Base-by-base conservation (phyloP, 225 moss, liverwort and hornwort species). In the Rhytidiadelphus loreus region DNA sequence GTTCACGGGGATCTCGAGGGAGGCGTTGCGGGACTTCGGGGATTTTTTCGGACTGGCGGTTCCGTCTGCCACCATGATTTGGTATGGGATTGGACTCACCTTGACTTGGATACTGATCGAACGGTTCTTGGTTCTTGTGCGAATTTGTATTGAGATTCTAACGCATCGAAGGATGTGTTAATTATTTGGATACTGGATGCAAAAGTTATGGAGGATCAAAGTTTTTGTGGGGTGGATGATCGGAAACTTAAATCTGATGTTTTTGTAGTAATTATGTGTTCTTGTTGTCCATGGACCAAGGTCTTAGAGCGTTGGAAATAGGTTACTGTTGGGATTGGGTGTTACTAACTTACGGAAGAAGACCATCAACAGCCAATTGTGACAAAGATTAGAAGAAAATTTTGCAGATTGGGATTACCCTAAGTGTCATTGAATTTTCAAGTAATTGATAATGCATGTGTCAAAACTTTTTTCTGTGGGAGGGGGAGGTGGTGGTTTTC, bases 61-160 rank as follows among this genome's bases (percentile, higher is more conserved):
- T 50, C 88, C 94, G 25, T 92, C 95, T 12, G 92, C 92, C 26
- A 83, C 88, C 26, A 95, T 95, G 95, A 4, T 90, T 28, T 94
- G 95, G 95, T 95, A 88, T 79, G 87, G 43, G 22, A 43, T 44
- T 22, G 21, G 22, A 41, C 44, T 35, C 60, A 62, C 37, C 62
- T 70, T 48, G 35, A 59, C 46, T 73, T 26, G 72, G 72, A 35
- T 26, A 33, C 46, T 35, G 44, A 8, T 35, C 12, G 23, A 17
- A 35, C 33, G 55, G 8, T 58, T 12, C 3, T 59, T 35, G 46
- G 16, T 59, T 44, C 44, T 58, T 59, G 72, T 43, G 35, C 4
- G 0, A 72, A 73, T 8, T 46, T 73, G 24, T 33, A 43, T 19
- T 7, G 56, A 33, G 25, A 57, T 65, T 66, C 25, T 11, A 78